A percentile compares a stretch with the other conserved stretches of the same genome.
Conservation (phyloP, 306 rosid species). For the Gillenia trifoliata region DNA sequence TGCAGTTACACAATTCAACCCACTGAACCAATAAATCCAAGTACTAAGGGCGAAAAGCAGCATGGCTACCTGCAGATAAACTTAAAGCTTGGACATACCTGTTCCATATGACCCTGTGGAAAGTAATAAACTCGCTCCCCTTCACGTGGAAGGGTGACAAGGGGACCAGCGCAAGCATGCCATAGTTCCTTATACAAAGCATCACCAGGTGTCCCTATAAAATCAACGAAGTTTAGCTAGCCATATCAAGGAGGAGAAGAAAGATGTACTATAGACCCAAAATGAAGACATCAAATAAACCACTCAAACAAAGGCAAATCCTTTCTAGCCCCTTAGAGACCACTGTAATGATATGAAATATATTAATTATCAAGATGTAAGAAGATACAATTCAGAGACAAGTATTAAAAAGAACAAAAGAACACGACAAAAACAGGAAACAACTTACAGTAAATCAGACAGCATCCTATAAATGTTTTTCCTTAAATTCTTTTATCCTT, state of each 20-base stretch:
- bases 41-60: neutral
- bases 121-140: slow-evolving; percentile 90
- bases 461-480: neutral
- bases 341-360: neutral
- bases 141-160: slow-evolving; percentile 89
- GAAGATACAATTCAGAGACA: neutral
- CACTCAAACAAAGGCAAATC: neutral
- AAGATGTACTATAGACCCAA: neutral
- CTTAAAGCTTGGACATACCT: slow-evolving; percentile 38
- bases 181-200: slow-evolving; percentile 91
- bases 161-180: slow-evolving; percentile 99
- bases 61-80: neutral
- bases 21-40: neutral
- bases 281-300: neutral
- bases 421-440: neutral
- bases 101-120: slow-evolving; percentile 99
- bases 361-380: neutral
- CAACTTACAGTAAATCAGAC: neutral
- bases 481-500: neutral
- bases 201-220: slow-evolving; percentile 54
- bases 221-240: slow-evolving; percentile 10
- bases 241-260: neutral
- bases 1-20: neutral
- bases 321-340: neutral
- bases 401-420: neutral